Evolutionary conservation across 83 land plant species (phyloP).

Genomic region (Picea abies): DNA sequence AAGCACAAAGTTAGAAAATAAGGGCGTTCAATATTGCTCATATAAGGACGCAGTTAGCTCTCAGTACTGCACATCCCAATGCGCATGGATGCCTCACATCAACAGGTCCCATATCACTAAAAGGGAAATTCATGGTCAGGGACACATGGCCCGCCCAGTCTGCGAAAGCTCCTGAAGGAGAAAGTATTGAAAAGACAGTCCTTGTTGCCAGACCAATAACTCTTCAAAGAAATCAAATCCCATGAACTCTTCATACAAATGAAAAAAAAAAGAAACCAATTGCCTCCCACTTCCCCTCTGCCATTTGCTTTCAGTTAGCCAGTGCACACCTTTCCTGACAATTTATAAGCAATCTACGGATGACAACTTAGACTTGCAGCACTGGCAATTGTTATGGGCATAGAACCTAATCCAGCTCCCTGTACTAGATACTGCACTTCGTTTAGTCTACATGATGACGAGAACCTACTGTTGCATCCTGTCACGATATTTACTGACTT

Average conservation of each 20-base stretch:
- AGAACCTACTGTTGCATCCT: constrained; percentile 13
- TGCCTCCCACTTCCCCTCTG: neutral
- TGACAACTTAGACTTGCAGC: too few species aligned
- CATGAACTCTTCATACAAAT: neutral
- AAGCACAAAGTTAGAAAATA: too few species aligned
- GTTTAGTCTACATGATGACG: constrained; percentile 2
- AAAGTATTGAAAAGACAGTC: constrained; percentile 5
- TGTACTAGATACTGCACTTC: neutral
- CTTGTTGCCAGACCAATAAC: neutral
- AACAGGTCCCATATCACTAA: neutral
- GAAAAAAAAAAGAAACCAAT: neutral
- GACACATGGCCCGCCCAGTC: neutral
- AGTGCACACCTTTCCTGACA: neutral
- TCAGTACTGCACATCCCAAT: neutral
- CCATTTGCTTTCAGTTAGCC: neutral
- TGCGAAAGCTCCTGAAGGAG: neutral
- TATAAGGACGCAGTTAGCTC: too few species aligned
- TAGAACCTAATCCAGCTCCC: too few species aligned
- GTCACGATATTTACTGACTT: constrained; percentile 8
- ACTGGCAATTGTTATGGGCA: too few species aligned
- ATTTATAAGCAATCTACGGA: too few species aligned
- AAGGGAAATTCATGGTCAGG: neutral
- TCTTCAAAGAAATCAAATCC: too few species aligned
- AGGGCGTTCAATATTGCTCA: too few species aligned
- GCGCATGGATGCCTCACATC: constrained; percentile 4